These are phyloP conservation scores for Climacium dendroides DNA, from an alignment of 225 moss, liverwort and hornwort genomes.

Conservation along the genomic window DNA sequence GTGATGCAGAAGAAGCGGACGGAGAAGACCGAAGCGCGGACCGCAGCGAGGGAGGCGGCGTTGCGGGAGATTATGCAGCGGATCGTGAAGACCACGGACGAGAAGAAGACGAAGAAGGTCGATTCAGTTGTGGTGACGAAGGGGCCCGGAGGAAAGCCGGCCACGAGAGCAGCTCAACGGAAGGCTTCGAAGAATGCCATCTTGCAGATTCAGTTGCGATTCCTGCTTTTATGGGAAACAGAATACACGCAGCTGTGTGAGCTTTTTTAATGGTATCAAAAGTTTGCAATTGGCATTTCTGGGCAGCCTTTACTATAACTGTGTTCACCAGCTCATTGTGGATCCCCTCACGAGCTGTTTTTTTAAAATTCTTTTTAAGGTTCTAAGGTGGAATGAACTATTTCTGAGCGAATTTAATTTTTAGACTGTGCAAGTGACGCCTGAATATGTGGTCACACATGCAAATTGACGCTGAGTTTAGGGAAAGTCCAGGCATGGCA, in stretches of 20 bases:
- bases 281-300: neutral
- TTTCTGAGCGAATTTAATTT: neutral
- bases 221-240: neutral
- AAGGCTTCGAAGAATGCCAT: slow-evolving; percentile 8
- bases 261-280: neutral
- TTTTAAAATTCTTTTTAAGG: neutral
- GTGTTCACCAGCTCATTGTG: neutral
- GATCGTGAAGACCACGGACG: neutral
- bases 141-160: neutral
- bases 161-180: neutral
- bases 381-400: neutral
- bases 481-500: neutral
- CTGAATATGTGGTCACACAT: too few species aligned
- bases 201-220: neutral
- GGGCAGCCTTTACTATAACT: neutral
- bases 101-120: neutral
- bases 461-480: neutral
- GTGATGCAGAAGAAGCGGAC: neutral
- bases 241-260: neutral
- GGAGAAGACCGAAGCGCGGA: neutral
- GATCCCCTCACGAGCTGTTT: neutral
- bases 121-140: neutral
- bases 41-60: neutral
- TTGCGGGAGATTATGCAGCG: neutral
- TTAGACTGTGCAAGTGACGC: neutral